Evolutionary conservation across 805 yeast genomes (phyloP), one percentile per base, ranked within the genome.

Genomic region (Candida ficus): DNA sequence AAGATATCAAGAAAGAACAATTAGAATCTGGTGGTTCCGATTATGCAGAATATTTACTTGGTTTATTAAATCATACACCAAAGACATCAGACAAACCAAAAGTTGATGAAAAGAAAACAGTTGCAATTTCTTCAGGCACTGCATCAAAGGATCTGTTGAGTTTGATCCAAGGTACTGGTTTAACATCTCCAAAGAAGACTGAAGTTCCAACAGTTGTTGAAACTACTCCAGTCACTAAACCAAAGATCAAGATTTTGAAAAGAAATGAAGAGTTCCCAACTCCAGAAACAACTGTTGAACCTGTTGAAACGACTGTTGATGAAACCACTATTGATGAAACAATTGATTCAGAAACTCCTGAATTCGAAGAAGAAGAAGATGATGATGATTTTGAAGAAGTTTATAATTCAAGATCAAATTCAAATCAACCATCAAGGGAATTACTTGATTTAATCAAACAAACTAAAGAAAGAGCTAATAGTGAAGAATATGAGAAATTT

Each of bases 181-280:
- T 29, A 3, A 14, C 38, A 18, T 20, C 16, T 12, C n/a, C 28
- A 13, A 7, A 4, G n/a, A n/a, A n/a, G n/a, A n/a, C n/a, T n/a
- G n/a, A n/a, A n/a, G n/a, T n/a, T n/a, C n/a, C n/a, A n/a, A n/a
- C n/a, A n/a, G n/a, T n/a, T n/a, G n/a, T n/a, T n/a, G n/a, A n/a
- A n/a, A n/a, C n/a, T n/a, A n/a, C n/a, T n/a, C n/a, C n/a, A n/a
- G n/a, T n/a, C n/a, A 13, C n/a, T 4, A 49, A 39, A 29, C 52
- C 56, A 30, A 56, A 54, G 41, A 21, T 51, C 16, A 54, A 47
- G 29, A 41, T 56, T 12, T 25, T 54, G 38, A 55, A 53, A 41
- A 47, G 54, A 35, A 41, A 45, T 16, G 50, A 45, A 33, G 29
- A 28, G 21, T 2, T 36, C 33, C 29, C 25, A 27, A 29, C 17